These are phyloP conservation scores for Hymenoscyphus occultus DNA, from an alignment of 2,329 filamentous ascomycete genomes.

Conservation along the genomic window DNA sequence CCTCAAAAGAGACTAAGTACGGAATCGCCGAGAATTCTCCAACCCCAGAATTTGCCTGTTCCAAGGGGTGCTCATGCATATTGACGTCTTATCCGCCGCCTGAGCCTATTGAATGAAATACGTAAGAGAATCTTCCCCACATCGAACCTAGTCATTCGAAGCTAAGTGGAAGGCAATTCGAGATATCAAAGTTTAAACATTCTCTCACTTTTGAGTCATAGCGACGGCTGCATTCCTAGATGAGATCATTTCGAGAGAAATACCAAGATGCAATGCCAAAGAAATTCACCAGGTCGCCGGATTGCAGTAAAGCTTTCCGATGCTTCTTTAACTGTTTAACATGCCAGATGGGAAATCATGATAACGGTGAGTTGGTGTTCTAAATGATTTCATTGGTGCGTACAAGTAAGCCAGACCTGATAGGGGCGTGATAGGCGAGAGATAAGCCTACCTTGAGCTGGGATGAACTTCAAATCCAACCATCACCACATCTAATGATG, in stretches of 20 bases:
- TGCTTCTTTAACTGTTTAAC: too few species aligned
- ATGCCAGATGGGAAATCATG: too few species aligned
- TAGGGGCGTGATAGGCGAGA: conserved; percentile 7
- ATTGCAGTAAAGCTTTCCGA: too few species aligned
- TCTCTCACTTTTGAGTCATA: not conserved
- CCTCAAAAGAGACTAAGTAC: not conserved
- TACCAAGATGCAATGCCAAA: too few species aligned
- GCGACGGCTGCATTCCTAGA: too few species aligned
- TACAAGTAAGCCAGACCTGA: not conserved
- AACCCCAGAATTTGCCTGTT: not conserved
- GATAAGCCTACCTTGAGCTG: conserved; percentile 11
- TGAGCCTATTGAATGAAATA: not conserved
- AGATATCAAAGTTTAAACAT: not conserved
- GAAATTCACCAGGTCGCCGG: too few species aligned
- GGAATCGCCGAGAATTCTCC: not conserved
- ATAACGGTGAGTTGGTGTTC: not conserved
- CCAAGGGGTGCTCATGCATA: not conserved
- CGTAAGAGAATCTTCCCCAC: conserved; percentile 17
- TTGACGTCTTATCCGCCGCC: conserved; percentile 1
- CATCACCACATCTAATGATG: not conserved
- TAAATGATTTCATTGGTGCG: not conserved
- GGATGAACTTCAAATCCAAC: not conserved
- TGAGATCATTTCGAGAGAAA: too few species aligned
- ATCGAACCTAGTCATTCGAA: not conserved
- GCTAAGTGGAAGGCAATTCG: not conserved